Evolutionary conservation across 2,329 filamentous ascomycete genomes (phyloP).

Genomic region (Colletotrichum gigasporum): DNA sequence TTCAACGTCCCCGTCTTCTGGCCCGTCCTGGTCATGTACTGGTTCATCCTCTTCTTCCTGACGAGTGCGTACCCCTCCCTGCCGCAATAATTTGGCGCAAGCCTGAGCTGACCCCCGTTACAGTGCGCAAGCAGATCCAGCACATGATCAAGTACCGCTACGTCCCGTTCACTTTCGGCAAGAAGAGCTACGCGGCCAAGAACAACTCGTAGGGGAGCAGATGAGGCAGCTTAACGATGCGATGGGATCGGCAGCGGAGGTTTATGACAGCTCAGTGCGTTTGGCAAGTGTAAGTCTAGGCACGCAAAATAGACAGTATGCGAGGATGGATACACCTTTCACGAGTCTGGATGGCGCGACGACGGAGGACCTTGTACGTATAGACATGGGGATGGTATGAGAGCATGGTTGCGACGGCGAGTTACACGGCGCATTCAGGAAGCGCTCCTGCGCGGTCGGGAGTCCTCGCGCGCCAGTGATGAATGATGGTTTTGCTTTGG

Average conservation of each 20-base stretch:
- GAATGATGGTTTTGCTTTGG: slow-evolving; percentile 26
- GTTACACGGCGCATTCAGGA: slow-evolving; percentile 24
- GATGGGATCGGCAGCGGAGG: slow-evolving; percentile 4
- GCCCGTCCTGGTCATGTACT: slow-evolving; percentile 98
- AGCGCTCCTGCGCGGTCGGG: slow-evolving; percentile 14
- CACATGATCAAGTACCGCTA: slow-evolving; percentile 99
- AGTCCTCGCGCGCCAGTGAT: slow-evolving; percentile 20
- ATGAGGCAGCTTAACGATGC: slow-evolving; percentile 6
- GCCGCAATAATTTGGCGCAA: neutral
- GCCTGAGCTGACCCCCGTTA: slow-evolving; percentile 18
- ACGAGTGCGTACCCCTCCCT: slow-evolving; percentile 75
- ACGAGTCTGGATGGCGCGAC: slow-evolving; percentile 9
- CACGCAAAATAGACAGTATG: slow-evolving; percentile 22
- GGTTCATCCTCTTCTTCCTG: slow-evolving; percentile 94
- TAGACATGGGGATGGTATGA: slow-evolving; percentile 16
- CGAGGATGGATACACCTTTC: slow-evolving; percentile 2
- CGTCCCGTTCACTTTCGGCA: slow-evolving; percentile 91
- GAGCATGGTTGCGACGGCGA: slow-evolving; percentile 28
- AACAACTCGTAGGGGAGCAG: slow-evolving; percentile 55
- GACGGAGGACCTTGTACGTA: slow-evolving; percentile 24
- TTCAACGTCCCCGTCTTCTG: slow-evolving; percentile 99
- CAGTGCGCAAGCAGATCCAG: slow-evolving; percentile 99
- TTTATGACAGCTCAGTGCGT: neutral
- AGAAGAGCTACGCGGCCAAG: slow-evolving; percentile 81
- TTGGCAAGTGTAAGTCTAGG: slow-evolving; percentile 20